Evolutionary conservation across 78 protist species (phyloP).

Genomic region (Chrysochromulina parva): DNA sequence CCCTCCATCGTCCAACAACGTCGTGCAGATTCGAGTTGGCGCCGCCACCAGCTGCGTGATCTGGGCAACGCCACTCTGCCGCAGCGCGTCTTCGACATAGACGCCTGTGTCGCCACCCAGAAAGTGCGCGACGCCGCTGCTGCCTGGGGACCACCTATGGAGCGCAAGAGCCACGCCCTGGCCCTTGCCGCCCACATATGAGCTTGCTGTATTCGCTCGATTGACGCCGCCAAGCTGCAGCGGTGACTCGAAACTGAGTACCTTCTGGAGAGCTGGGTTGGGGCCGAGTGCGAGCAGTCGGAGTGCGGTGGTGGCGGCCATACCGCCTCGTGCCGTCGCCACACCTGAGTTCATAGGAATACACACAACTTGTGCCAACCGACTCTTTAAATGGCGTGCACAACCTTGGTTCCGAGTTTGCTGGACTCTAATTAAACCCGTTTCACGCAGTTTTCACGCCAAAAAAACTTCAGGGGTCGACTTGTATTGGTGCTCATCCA

Average conservation of each 20-base stretch:
- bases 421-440: too few relatives aligned
- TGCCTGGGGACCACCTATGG: background rate
- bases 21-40: background rate
- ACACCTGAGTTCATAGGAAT: too few relatives aligned
- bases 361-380: too few relatives aligned
- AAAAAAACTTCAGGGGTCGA: too few relatives aligned
- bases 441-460: too few relatives aligned
- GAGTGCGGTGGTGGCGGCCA: too few relatives aligned
- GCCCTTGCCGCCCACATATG: background rate
- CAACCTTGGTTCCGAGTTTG: too few relatives aligned
- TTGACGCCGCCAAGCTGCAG: background rate
- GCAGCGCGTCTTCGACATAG: background rate
- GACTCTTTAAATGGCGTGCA: too few relatives aligned
- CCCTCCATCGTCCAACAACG: background rate
- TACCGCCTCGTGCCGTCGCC: too few relatives aligned
- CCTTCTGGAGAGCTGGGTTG: background rate
- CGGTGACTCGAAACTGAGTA: background rate
- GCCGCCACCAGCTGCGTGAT: background rate
- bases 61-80: background rate
- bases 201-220: background rate
- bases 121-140: background rate
- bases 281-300: too few relatives aligned
- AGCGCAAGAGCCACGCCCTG: background rate
- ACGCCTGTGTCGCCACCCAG: background rate
- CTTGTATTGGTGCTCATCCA: too few relatives aligned